Conservation (phyloP, 192 early-diverging fungal genomes). For the Coemansia sp. region DNA sequence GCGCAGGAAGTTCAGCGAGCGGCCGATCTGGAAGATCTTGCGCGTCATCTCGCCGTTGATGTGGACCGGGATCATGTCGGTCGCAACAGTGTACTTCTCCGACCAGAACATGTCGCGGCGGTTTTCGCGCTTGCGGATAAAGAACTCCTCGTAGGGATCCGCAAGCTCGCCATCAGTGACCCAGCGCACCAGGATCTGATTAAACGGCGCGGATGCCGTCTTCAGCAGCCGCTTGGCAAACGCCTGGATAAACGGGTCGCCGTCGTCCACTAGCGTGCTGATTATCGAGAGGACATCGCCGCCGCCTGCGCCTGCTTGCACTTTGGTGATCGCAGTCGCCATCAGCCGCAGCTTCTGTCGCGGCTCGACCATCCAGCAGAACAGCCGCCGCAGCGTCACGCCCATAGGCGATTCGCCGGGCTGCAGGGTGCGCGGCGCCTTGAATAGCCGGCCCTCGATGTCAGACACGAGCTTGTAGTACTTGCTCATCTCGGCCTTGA, state of each 20-base stretch:
- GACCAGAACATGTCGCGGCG: constrained; percentile 83
- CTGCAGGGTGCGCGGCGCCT: constrained; percentile 39
- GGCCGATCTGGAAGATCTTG: constrained; percentile 88
- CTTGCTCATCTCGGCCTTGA: constrained; percentile 78
- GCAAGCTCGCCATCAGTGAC: constrained; percentile 92
- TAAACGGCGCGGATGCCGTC: constrained; percentile 85
- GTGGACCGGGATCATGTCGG: constrained; percentile 88
- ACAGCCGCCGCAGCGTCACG: constrained; percentile 80
- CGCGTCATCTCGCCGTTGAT: constrained; percentile 73
- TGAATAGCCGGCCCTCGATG: constrained; percentile 76
- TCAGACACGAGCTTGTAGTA: constrained; percentile 88
- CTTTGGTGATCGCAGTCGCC: constrained; percentile 52
- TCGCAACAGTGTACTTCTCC: constrained; percentile 70
- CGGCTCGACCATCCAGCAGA: constrained; percentile 85
- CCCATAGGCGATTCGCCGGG: constrained; percentile 58
- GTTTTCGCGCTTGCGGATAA: constrained; percentile 65
- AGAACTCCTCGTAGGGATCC: constrained; percentile 93
- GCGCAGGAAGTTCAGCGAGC: constrained; percentile 82
- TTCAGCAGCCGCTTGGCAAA: constrained; percentile 78
- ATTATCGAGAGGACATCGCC: constrained; percentile 63
- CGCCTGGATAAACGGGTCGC: constrained; percentile 84
- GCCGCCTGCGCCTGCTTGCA: constrained; percentile 40
- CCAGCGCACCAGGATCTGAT: constrained; percentile 87
- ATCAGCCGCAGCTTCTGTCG: constrained; percentile 77
- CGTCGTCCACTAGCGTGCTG: constrained; percentile 84